phyloP scores from a whole-genome alignment of 2,329 filamentous ascomycete genomes.

The Arthrinium phaeospermum region DNA sequence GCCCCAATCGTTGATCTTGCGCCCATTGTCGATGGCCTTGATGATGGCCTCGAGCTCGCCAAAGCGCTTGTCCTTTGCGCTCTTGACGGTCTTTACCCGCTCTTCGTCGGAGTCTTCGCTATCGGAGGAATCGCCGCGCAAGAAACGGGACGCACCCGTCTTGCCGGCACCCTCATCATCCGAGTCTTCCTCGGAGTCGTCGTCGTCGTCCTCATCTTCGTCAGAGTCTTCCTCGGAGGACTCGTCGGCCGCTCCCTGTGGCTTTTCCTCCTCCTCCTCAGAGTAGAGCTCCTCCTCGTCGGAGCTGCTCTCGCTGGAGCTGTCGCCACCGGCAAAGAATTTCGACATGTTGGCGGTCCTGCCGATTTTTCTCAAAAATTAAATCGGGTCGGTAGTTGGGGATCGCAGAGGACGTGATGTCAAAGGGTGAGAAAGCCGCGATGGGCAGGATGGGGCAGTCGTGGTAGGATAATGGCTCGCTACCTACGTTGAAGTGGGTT shows the following conservation, averaged over 20 bases:
- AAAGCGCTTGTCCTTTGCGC: slow-evolving; percentile 95
- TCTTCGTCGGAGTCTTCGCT: slow-evolving; percentile 90
- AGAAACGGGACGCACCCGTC: slow-evolving; percentile 81
- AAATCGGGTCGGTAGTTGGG: slow-evolving; percentile 14
- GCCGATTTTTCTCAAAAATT: slow-evolving; percentile 12
- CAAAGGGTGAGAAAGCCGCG: slow-evolving; percentile 11
- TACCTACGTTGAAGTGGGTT: slow-evolving; percentile 17
- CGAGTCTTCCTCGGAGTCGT: slow-evolving; percentile 57
- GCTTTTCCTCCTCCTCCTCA: slow-evolving; percentile 70
- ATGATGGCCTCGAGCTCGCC: slow-evolving; percentile 93
- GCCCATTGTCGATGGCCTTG: slow-evolving; percentile 90
- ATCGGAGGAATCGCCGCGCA: slow-evolving; percentile 75
- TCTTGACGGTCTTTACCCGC: slow-evolving; percentile 86
- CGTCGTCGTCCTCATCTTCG: slow-evolving; percentile 58
- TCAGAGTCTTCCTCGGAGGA: slow-evolving; percentile 59
- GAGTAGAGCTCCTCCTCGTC: slow-evolving; percentile 96
- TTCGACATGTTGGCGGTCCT: slow-evolving; percentile 75
- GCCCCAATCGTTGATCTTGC: slow-evolving; percentile 98
- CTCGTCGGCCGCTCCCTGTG: slow-evolving; percentile 54
- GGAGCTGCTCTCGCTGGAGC: slow-evolving; percentile 93
- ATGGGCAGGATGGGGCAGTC: slow-evolving; percentile 16
- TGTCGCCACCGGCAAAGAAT: slow-evolving; percentile 94
- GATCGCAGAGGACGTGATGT: slow-evolving; percentile 8
- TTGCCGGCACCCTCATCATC: slow-evolving; percentile 69
- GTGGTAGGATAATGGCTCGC: slow-evolving; percentile 15